These are phyloP conservation scores for Mycotypha africana DNA, from an alignment of 371 early-diverging fungal genomes.

Conservation along the genomic window DNA sequence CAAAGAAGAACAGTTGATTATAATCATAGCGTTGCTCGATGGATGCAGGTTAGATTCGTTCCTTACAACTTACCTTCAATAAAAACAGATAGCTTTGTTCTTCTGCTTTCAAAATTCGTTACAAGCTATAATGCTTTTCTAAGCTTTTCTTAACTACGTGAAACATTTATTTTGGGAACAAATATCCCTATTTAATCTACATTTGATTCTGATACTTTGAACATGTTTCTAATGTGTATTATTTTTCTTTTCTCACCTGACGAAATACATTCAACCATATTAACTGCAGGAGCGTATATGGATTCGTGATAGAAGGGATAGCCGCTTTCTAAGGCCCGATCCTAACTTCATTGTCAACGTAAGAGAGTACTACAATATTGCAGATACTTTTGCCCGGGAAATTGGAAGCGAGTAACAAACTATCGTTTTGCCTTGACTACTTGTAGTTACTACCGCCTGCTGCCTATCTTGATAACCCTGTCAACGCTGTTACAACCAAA, in stretches of 20 bases:
- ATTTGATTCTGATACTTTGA: constrained; percentile 5
- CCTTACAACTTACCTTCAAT: no score
- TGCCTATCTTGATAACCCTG: constrained; percentile 75
- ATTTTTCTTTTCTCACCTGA: constrained; percentile 7
- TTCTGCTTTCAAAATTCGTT: no score
- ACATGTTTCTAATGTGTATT: background rate
- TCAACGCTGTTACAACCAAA: constrained; percentile 84
- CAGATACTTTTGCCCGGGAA: no score
- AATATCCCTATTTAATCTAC: no score
- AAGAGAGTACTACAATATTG: no score
- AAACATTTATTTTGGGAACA: no score
- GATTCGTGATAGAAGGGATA: constrained; percentile 60
- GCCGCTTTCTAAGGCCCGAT: constrained; percentile 72
- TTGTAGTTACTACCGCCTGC: constrained; percentile 69
- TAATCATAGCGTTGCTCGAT: constrained; percentile 80
- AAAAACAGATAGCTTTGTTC: no score
- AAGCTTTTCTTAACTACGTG: no score
- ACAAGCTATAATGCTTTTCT: no score
- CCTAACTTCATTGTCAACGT: constrained; percentile 86
- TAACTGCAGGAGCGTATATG: constrained; percentile 45
- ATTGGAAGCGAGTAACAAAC: background rate
- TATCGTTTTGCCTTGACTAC: background rate
- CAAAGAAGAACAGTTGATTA: constrained; percentile 96
- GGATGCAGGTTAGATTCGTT: constrained; percentile 65
- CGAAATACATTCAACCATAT: no score